phyloP scores from a whole-genome alignment of 225 moss, liverwort and hornwort genomes.

The Ulota crispa region DNA sequence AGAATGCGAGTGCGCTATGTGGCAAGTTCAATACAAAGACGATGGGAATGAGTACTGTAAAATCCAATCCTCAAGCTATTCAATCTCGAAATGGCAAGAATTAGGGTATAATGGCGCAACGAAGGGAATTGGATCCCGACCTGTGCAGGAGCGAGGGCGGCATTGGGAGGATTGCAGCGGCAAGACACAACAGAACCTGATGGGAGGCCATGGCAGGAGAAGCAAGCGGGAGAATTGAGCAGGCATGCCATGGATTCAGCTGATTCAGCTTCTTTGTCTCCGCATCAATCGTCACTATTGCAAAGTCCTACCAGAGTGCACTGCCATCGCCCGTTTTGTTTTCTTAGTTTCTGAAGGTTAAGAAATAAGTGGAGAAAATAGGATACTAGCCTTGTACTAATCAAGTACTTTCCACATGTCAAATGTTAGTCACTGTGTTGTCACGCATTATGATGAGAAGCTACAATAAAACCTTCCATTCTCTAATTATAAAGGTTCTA shows the following conservation, averaged over 20 bases:
- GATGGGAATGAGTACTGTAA: not conserved
- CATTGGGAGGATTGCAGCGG: not conserved
- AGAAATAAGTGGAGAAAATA: too few species aligned
- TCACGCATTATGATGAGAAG: too few species aligned
- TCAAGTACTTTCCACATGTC: too few species aligned
- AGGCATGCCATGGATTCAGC: conserved; percentile 17
- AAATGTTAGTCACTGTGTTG: too few species aligned
- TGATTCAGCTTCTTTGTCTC: not conserved
- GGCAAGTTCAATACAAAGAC: not conserved
- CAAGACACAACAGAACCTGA: not conserved
- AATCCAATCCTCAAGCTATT: too few species aligned
- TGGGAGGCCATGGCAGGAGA: not conserved
- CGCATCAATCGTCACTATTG: not conserved
- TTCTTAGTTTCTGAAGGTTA: too few species aligned
- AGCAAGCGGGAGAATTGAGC: not conserved
- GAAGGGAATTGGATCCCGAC: not conserved
- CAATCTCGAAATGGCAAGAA: too few species aligned
- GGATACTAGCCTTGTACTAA: too few species aligned
- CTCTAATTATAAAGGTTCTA: too few species aligned
- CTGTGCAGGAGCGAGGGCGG: conserved; percentile 4
- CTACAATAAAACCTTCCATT: too few species aligned
- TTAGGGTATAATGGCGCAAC: not conserved
- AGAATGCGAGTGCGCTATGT: not conserved
- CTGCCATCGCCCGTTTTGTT: not conserved
- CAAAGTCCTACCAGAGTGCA: not conserved